A percentile compares a stretch with the other conserved stretches of the same genome.
These are phyloP conservation scores for Tetradesmus obliquus DNA, from an alignment of 139 green algal species.

Conservation along the genomic window DNA sequence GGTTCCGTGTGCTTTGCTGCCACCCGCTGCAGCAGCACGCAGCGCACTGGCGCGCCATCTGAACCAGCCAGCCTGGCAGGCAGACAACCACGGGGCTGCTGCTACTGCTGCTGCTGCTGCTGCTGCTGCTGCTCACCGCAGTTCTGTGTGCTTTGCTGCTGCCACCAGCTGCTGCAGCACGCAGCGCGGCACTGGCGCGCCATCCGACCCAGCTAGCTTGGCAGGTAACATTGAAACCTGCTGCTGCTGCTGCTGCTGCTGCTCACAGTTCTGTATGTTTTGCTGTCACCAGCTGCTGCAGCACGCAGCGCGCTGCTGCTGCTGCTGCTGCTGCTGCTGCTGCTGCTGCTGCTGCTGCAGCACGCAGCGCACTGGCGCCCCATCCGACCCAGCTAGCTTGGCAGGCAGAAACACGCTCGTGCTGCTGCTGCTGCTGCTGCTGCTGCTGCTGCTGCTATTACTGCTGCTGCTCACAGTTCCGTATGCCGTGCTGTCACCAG, in stretches of 20 bases:
- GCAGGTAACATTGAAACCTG: conserved; percentile 8
- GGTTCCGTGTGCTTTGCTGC: not conserved
- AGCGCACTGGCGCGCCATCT: conserved; percentile 50
- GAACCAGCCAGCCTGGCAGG: conserved; percentile 39
- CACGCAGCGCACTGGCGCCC: conserved; percentile 46
- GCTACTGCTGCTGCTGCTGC: no score
- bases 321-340: not conserved
- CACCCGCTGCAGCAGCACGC: not conserved
- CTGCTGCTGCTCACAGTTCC: no score
- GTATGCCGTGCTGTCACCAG: not conserved
- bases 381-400: conserved; percentile 46
- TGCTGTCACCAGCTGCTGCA: no score
- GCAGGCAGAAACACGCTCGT: no score
- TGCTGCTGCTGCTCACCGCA: no score
- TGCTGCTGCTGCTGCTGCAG: not conserved
- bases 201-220: conserved; percentile 13
- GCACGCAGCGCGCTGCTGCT: conserved; percentile 10
- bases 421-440: no score
- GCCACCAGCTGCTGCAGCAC: no score
- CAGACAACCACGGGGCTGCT: not conserved
- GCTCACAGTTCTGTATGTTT: not conserved
- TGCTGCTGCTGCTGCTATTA: no score
- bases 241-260: conserved; percentile 10
- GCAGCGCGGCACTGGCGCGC: no score
- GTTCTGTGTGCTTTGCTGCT: no score